A percentile compares a stretch with the other conserved stretches of the same genome.
Conservation (phyloP, 305 asterid genomes). For the Vinca major region DNA sequence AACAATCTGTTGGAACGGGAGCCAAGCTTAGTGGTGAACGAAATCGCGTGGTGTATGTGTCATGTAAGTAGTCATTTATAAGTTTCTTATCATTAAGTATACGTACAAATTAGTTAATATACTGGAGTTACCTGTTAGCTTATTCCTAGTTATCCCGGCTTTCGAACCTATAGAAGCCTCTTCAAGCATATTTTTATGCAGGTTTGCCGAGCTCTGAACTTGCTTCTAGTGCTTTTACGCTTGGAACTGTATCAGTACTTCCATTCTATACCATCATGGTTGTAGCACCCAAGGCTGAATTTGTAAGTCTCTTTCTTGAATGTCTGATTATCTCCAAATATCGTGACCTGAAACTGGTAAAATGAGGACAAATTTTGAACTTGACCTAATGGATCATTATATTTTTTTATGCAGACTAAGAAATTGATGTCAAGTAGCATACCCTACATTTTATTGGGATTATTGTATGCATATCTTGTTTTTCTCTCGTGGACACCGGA, state of each 20-base stretch:
- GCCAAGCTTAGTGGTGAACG: constrained; percentile 22
- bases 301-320: constrained; percentile 32
- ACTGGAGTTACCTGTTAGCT: too few species aligned
- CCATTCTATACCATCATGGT: constrained; percentile 85
- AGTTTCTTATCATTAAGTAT: neutral
- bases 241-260: constrained; percentile 79
- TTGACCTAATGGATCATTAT: constrained; percentile 4
- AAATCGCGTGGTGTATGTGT: constrained; percentile 32
- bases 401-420: constrained; percentile 51
- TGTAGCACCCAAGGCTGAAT: constrained; percentile 65
- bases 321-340: too few species aligned
- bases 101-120: too few species aligned
- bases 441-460: constrained; percentile 63
- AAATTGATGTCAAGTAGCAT: constrained; percentile 52
- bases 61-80: constrained; percentile 39
- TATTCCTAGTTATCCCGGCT: too few species aligned
- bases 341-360: too few species aligned
- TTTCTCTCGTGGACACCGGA: constrained; percentile 89
- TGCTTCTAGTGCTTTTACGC: constrained; percentile 57
- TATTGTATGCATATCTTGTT: constrained; percentile 58
- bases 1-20: constrained; percentile 21
- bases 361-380: too few species aligned
- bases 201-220: constrained; percentile 62
- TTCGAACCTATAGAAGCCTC: neutral
- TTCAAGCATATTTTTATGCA: constrained; percentile 23